A percentile compares a stretch with the other conserved stretches of the same genome.
These are phyloP conservation scores for Solanum chilense DNA, from an alignment of 257 asterid genomes.

Conservation along the genomic window DNA sequence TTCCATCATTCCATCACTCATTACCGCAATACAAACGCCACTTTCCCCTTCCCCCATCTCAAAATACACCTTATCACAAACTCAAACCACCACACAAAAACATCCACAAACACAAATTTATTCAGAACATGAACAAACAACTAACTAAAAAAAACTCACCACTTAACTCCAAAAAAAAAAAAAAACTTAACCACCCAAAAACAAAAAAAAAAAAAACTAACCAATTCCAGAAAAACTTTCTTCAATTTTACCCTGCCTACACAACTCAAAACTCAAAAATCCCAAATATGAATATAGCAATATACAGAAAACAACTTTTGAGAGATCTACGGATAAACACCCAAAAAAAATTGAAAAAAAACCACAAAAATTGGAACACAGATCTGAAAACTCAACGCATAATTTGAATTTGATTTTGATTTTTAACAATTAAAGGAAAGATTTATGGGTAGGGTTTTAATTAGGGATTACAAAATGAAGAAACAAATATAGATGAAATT, in stretches of 20 bases:
- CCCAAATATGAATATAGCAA: slow-evolving; percentile 9
- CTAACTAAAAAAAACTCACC: background rate
- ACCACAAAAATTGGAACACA: background rate
- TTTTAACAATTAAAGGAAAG: background rate
- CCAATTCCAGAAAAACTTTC: background rate
- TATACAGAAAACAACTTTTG: background rate
- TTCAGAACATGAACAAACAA: background rate
- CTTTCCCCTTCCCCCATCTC: slow-evolving; percentile 27
- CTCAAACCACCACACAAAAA: background rate
- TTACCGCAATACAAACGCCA: slow-evolving; percentile 18
- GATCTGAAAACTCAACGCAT: slow-evolving; percentile 32
- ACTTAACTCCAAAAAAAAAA: background rate
- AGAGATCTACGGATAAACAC: slow-evolving; percentile 29
- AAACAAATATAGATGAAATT: slow-evolving; percentile 5
- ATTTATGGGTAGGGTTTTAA: slow-evolving; percentile 31
- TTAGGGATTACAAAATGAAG: background rate
- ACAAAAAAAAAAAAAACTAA: background rate
- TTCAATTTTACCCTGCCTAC: slow-evolving; percentile 8
- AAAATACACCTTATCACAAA: slow-evolving; percentile 7
- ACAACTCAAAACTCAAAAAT: slow-evolving; percentile 23
- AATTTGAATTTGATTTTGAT: background rate
- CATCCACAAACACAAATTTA: slow-evolving; percentile 3
- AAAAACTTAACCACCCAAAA: background rate
- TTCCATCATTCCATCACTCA: slow-evolving; percentile 24
- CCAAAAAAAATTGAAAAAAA: background rate